These are phyloP conservation scores for Nyctanthes arbortristis DNA, from an alignment of 257 asterid genomes.

Conservation along the genomic window DNA sequence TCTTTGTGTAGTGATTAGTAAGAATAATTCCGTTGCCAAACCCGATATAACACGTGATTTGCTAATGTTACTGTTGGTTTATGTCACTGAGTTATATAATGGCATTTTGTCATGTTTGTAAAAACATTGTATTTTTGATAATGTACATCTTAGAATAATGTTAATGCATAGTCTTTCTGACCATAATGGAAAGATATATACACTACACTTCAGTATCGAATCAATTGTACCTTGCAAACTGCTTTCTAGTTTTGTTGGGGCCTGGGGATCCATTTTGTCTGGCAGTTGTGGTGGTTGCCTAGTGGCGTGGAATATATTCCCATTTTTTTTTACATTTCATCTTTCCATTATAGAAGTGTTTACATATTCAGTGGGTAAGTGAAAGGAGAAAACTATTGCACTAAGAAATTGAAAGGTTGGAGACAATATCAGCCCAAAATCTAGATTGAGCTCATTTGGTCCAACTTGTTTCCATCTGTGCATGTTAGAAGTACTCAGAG, in stretches of 20 bases:
- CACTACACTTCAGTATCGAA: too few species aligned
- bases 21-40: not conserved
- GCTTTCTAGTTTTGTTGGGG: too few species aligned
- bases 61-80: not conserved
- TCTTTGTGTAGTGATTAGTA: not conserved
- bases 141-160: not conserved
- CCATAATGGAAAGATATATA: not conserved
- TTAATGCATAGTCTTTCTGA: not conserved
- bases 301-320: not conserved
- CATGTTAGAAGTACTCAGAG: not conserved
- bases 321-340: not conserved
- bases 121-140: not conserved
- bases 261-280: too few species aligned
- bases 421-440: not conserved
- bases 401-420: not conserved
- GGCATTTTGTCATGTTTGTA: not conserved
- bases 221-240: too few species aligned
- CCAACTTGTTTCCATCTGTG: not conserved
- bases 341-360: not conserved
- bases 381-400: too few species aligned
- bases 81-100: not conserved
- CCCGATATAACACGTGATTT: not conserved
- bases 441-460: not conserved
- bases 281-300: not conserved
- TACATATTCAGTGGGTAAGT: not conserved